Percentiles rank a stretch among this genome's conserved stretches.
Evolutionary conservation across 306 rosid species (phyloP).

Genomic region (Phaseolus lunatus): DNA sequence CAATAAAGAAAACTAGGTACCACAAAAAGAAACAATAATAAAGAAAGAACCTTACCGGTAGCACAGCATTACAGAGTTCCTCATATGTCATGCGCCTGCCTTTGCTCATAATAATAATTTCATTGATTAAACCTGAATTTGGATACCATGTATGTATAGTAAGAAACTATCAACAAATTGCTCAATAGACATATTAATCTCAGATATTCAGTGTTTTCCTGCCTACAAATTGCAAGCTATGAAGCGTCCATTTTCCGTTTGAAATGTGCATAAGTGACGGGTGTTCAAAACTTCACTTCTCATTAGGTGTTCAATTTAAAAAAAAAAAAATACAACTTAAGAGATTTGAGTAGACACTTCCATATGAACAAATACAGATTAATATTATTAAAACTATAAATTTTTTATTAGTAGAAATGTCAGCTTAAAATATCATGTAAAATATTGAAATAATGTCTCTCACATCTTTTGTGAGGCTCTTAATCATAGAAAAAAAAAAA

Average conservation of each 20-base stretch:
- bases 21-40: conserved; percentile 29
- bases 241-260: background rate
- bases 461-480: background rate
- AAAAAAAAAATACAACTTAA: background rate
- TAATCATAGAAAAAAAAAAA: background rate
- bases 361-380: background rate
- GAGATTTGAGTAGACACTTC: background rate
- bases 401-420: background rate
- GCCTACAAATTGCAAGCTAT: conserved; percentile 34
- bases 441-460: background rate
- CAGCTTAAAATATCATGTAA: background rate
- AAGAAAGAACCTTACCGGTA: conserved; percentile 73
- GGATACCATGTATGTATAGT: conserved; percentile 39
- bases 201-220: conserved; percentile 16
- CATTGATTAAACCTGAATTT: conserved; percentile 83
- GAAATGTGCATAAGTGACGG: background rate
- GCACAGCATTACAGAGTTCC: conserved; percentile 91
- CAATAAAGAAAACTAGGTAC: conserved; percentile 10
- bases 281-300: background rate
- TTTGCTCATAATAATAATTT: conserved; percentile 96
- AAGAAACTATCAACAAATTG: conserved; percentile 41
- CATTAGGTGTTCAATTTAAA: background rate
- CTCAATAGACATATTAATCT: conserved; percentile 17
- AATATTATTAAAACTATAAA: background rate
- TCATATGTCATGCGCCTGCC: conserved; percentile 92